Evolutionary conservation across 2,329 filamentous ascomycete genomes (phyloP).

Genomic region (Venturia aucupariae): DNA sequence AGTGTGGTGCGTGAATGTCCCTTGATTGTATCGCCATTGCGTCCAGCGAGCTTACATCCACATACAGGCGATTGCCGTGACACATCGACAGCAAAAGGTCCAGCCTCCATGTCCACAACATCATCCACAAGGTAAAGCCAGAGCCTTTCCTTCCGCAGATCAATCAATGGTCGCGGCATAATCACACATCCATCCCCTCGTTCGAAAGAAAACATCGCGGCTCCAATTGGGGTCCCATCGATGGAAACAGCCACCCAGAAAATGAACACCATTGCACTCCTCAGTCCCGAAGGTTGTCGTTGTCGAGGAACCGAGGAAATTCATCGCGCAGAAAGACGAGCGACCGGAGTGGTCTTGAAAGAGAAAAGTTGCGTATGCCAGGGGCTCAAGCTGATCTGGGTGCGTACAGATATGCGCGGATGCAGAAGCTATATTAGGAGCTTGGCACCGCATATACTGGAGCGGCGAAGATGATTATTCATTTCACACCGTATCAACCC

Average conservation of each 20-base stretch:
- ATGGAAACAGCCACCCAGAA: background rate
- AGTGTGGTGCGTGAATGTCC: conserved; percentile 32
- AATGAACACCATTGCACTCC: background rate
- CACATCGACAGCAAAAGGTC: conserved; percentile 13
- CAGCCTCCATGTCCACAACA: background rate
- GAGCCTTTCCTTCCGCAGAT: background rate
- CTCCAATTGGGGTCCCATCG: background rate
- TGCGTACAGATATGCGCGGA: background rate
- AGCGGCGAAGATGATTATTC: background rate
- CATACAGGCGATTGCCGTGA: conserved; percentile 15
- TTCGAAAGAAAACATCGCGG: background rate
- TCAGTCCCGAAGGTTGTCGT: too few species aligned
- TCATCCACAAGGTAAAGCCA: conserved; percentile 66
- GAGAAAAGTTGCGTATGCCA: background rate
- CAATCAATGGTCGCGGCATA: background rate
- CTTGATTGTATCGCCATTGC: background rate
- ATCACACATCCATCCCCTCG: background rate
- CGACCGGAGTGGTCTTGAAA: background rate
- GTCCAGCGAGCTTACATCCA: background rate
- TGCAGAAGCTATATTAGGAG: conserved; percentile 2
- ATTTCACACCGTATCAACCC: background rate
- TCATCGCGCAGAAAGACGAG: background rate
- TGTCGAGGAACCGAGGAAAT: too few species aligned
- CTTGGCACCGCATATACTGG: background rate
- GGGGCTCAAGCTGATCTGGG: background rate